Conservation (phyloP, 1,139 yeast genomes). For the Petasospora rhodanensis region DNA sequence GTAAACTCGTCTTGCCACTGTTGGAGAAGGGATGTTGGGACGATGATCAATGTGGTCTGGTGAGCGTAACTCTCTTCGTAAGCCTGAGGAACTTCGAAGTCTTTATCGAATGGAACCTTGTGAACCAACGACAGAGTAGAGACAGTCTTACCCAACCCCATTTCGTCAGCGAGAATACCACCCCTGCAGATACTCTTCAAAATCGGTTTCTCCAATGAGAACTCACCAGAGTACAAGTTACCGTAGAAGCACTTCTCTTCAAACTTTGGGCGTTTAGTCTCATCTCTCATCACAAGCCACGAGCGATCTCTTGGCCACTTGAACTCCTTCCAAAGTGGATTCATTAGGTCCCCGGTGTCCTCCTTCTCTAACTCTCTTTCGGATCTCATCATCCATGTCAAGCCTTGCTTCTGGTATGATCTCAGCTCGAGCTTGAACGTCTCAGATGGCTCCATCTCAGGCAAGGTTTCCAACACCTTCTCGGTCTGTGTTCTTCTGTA, state of each 20-base stretch:
- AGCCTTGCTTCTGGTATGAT: slow-evolving; percentile 84
- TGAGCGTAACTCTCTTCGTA: slow-evolving; percentile 47
- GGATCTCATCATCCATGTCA: slow-evolving; percentile 85
- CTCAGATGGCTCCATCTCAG: slow-evolving; percentile 57
- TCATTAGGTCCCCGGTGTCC: slow-evolving; percentile 50
- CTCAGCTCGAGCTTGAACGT: slow-evolving; percentile 66
- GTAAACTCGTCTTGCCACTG: slow-evolving; percentile 90
- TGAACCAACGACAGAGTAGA: slow-evolving; percentile 73
- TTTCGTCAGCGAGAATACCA: slow-evolving; percentile 94
- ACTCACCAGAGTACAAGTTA: slow-evolving; percentile 78
- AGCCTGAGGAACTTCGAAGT: slow-evolving; percentile 10
- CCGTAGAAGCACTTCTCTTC: slow-evolving; percentile 53
- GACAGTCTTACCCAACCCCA: slow-evolving; percentile 94
- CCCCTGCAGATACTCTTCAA: slow-evolving; percentile 59
- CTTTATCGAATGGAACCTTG: slow-evolving; percentile 50
- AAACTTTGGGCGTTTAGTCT: slow-evolving; percentile 9
- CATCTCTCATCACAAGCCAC: slow-evolving; percentile 28
- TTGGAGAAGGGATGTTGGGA: slow-evolving; percentile 84
- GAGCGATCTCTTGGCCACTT: slow-evolving; percentile 62
- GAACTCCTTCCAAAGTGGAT: slow-evolving; percentile 84
- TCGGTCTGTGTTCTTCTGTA: slow-evolving; percentile 64
- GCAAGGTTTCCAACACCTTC: slow-evolving; percentile 69
- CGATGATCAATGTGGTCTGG: slow-evolving; percentile 72
- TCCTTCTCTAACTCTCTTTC: slow-evolving; percentile 63
- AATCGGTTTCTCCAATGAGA: slow-evolving; percentile 64